phyloP scores from a whole-genome alignment of 768 basidiomycete species.

The Boletus huronensis region DNA sequence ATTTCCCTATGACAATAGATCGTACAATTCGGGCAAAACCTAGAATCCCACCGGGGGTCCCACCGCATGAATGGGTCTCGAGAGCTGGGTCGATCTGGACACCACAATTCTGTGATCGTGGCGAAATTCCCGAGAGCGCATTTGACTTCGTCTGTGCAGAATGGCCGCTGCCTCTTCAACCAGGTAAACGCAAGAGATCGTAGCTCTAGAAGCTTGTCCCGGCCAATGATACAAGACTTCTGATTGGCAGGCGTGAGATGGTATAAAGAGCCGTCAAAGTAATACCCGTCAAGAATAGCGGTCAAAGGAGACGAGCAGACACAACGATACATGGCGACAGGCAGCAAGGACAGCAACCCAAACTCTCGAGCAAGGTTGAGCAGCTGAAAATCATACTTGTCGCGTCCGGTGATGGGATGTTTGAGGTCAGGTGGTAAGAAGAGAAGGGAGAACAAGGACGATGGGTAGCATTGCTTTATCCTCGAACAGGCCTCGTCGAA shows the following conservation, averaged over 20 bases:
- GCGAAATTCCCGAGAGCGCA: constrained; percentile 22
- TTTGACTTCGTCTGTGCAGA: constrained; percentile 18
- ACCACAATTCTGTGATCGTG: constrained; percentile 22
- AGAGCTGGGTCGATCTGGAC: constrained; percentile 14
- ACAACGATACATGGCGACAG: constrained; percentile 24
- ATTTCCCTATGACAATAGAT: constrained; percentile 25
- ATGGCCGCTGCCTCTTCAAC: constrained; percentile 14
- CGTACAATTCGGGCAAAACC: constrained; percentile 20
- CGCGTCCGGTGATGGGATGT: constrained; percentile 20
- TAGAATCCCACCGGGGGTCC: constrained; percentile 19
- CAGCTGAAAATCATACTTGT: constrained; percentile 25
- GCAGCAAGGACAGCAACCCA: constrained; percentile 21
- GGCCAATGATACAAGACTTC: constrained; percentile 23
- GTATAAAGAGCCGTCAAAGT: constrained; percentile 15
- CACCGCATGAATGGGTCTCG: constrained; percentile 24
- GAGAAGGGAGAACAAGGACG: constrained; percentile 23
- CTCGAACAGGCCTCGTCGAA: constrained; percentile 22
- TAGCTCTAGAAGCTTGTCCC: constrained; percentile 23
- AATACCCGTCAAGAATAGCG: constrained; percentile 25
- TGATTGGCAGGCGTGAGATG: constrained; percentile 20
- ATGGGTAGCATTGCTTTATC: constrained; percentile 23
- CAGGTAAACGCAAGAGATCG: constrained; percentile 20
- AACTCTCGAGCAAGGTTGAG: constrained; percentile 25
- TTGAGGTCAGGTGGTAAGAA: constrained; percentile 22
- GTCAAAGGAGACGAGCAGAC: constrained; percentile 17